phyloP scores from a whole-genome alignment of 2,329 filamentous ascomycete species.

The Saccharata proteae region DNA sequence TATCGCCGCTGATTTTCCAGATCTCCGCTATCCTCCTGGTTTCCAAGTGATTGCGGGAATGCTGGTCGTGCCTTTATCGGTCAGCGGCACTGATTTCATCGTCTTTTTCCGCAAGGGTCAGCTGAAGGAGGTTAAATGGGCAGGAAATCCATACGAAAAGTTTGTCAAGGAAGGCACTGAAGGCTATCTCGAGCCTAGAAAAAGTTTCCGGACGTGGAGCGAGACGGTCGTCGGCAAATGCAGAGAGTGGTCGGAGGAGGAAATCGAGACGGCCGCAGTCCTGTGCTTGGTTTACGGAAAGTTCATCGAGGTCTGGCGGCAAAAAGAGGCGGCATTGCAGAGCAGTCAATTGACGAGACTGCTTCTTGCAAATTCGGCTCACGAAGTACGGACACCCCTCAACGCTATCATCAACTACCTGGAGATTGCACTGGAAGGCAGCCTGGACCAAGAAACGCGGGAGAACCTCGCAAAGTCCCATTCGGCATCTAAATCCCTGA shows the following conservation, averaged over 20 bases:
- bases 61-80: slow-evolving; percentile 68
- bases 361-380: slow-evolving; percentile 75
- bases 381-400: slow-evolving; percentile 80
- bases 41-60: slow-evolving; percentile 69
- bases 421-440: slow-evolving; percentile 77
- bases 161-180: slow-evolving; percentile 58
- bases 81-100: slow-evolving; percentile 70
- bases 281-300: slow-evolving; percentile 78
- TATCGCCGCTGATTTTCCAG: slow-evolving; percentile 63
- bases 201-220: slow-evolving; percentile 68
- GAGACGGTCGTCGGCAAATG: slow-evolving; percentile 74
- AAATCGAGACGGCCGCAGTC: slow-evolving; percentile 79
- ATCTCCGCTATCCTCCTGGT: slow-evolving; percentile 66
- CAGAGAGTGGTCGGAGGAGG: slow-evolving; percentile 78
- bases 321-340: slow-evolving; percentile 75
- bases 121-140: slow-evolving; percentile 68
- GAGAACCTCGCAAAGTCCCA: slow-evolving; percentile 78
- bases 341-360: slow-evolving; percentile 69
- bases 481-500: slow-evolving; percentile 81
- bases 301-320: slow-evolving; percentile 87
- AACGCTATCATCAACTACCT: slow-evolving; percentile 94
- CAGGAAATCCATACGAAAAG: slow-evolving; percentile 77
- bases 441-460: slow-evolving; percentile 66
- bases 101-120: slow-evolving; percentile 79
- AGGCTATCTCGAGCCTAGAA: slow-evolving; percentile 63